Evolutionary conservation across 345 rosid species (phyloP).

Genomic region (Syzygium jambos): DNA sequence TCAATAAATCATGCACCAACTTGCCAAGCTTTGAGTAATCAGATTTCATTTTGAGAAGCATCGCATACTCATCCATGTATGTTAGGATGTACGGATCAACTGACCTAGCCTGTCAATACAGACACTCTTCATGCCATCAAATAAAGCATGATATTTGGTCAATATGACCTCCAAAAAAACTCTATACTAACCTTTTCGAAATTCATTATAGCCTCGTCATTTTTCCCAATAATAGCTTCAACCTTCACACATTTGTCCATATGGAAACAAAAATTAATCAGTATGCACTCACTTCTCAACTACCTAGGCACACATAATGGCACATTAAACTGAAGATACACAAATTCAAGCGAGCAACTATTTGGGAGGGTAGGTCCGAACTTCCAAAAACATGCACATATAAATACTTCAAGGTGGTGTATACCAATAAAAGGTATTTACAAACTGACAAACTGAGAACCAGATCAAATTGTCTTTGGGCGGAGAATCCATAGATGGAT

Average conservation of each 20-base stretch:
- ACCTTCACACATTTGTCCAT: constrained; percentile 29
- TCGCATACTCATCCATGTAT: constrained; percentile 97
- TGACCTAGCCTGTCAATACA: constrained; percentile 67
- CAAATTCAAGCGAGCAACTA: background rate
- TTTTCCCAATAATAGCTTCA: constrained; percentile 94
- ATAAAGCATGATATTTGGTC: background rate
- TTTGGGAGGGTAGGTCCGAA: background rate
- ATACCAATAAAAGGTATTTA: background rate
- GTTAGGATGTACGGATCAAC: constrained; percentile 79
- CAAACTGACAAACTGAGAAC: background rate
- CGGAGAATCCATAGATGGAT: background rate
- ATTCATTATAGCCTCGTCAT: constrained; percentile 76
- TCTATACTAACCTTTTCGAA: constrained; percentile 70
- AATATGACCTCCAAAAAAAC: background rate
- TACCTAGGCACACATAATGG: background rate
- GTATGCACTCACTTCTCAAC: background rate
- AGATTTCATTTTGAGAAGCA: constrained; percentile 81
- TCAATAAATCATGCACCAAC: constrained; percentile 85
- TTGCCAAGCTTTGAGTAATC: constrained; percentile 78
- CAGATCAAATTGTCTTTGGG: background rate
- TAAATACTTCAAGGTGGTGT: background rate
- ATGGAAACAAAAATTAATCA: background rate
- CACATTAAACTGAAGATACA: background rate
- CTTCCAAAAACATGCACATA: background rate
- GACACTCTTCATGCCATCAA: background rate